Percentiles rank a stretch among this genome's conserved stretches.
Conservation (phyloP, 2,329 filamentous ascomycete species). For the Orbilia oligospora region DNA sequence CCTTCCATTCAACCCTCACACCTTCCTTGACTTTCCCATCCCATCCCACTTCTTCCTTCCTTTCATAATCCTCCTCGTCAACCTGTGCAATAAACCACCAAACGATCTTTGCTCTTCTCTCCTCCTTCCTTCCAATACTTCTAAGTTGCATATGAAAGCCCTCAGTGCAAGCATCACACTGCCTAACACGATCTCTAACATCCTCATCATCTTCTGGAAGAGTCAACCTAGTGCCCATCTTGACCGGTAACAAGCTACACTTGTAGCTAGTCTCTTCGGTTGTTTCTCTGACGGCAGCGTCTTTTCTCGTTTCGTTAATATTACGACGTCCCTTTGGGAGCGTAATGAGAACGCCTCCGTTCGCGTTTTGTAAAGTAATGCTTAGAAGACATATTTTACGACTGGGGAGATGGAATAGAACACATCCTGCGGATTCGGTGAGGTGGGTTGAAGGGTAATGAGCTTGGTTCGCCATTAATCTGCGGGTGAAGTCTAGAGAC, state of each 20-base stretch:
- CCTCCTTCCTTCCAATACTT: slow-evolving; percentile 12
- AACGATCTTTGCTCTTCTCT: slow-evolving; percentile 40
- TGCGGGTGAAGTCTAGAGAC: not conserved
- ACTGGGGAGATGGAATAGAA: slow-evolving; percentile 28
- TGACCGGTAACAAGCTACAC: slow-evolving; percentile 34
- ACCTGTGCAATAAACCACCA: slow-evolving; percentile 46
- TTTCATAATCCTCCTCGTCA: slow-evolving; percentile 44
- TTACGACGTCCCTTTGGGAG: slow-evolving; percentile 49
- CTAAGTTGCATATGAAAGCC: slow-evolving; percentile 47
- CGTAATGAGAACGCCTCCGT: slow-evolving; percentile 3
- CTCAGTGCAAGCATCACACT: slow-evolving; percentile 36
- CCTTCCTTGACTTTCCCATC: slow-evolving; percentile 25
- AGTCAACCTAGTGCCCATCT: slow-evolving; percentile 16
- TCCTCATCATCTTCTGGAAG: slow-evolving; percentile 34
- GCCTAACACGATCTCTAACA: slow-evolving; percentile 22
- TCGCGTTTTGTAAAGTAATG: not conserved
- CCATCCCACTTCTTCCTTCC: slow-evolving; percentile 24
- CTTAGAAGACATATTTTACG: slow-evolving; percentile 28
- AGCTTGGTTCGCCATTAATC: slow-evolving; percentile 24
- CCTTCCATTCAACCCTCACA: slow-evolving; percentile 29
- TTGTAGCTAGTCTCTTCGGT: slow-evolving; percentile 49
- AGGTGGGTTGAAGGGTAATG: slow-evolving; percentile 35
- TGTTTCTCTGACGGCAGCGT: slow-evolving; percentile 35
- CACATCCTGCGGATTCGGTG: slow-evolving; percentile 38
- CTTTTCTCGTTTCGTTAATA: slow-evolving; percentile 30